Base-by-base conservation (phyloP, 2,329 filamentous ascomycete genomes). In the Biscogniauxia mediterranea region DNA sequence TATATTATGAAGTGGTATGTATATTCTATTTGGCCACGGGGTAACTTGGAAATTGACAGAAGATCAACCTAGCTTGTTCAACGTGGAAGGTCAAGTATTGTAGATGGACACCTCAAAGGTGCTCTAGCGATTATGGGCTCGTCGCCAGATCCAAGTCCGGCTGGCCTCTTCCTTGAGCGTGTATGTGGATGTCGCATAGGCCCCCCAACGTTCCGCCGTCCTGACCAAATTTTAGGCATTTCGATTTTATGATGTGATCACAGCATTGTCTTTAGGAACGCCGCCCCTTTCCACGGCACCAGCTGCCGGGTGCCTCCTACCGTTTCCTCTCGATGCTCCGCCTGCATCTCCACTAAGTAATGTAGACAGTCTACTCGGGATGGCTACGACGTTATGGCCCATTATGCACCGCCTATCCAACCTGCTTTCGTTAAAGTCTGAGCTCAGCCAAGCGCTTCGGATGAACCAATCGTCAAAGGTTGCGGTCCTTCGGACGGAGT, bases 211-310 rank as follows among this genome's bases (percentile, higher is more conserved):
- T 50, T 50, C 26, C 49, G 51, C 51, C 11, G 55, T 56, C 56
- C 69, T 76, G 38, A 77, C 64, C 28, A 9, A 25, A 32, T 21
- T 17, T 28, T 58, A 88, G 85, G 85, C 85, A 1, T 89, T 88
- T 66, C 81, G 83, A 5, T 88, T 88, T 67, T 88, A 88, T 73
- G 85, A 88, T 69, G 85, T 88, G 21, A 88, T 88, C 59, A 82
- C 85, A 5, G 85, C 86, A 1, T 75, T 89, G 28, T 88, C 85
- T 0, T 80, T 87, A 56, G 85, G 84, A 58, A 85, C 83, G 13
- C 77, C 83, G 4, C 85, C 85, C 1, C 77, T 87, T 13, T 83
- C 83, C 1, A 79, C 76, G 13, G 78, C 81, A 2, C 80, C 82
- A 2, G 78, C 79, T 13, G 77, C 78, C 5, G 78, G 79, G 17